Conservation (phyloP, 805 yeast genomes). For the Alloascoidea hylecoeti region DNA sequence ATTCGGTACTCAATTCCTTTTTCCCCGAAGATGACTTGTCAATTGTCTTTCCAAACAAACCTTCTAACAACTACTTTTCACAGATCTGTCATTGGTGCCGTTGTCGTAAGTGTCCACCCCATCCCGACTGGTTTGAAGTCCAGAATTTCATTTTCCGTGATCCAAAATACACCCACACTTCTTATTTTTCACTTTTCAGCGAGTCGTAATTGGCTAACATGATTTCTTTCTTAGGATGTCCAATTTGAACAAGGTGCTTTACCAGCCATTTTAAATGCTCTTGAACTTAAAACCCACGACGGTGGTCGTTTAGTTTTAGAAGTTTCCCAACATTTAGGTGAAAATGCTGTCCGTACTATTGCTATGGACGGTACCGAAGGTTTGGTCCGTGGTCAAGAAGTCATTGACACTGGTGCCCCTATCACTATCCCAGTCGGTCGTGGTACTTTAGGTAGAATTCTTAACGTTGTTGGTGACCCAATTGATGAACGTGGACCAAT, state of each 20-base stretch:
- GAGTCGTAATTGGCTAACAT: neutral
- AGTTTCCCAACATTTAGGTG: slow-evolving; percentile 99
- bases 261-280: slow-evolving; percentile 95
- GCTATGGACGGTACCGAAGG: slow-evolving; percentile 99
- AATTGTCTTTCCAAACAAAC: neutral
- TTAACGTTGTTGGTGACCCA: slow-evolving; percentile 98
- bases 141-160: slow-evolving; percentile 1
- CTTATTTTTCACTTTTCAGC: neutral
- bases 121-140: slow-evolving; percentile 2
- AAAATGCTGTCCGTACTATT: slow-evolving; percentile 99
- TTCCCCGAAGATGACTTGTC: neutral
- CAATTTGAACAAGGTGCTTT: slow-evolving; percentile 95
- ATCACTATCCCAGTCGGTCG: slow-evolving; percentile 98
- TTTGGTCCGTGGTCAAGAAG: slow-evolving; percentile 93
- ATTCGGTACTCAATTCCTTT: slow-evolving; percentile 1
- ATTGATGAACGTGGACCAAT: slow-evolving; percentile 99
- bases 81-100: slow-evolving; percentile 98
- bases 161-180: neutral
- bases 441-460: slow-evolving; percentile 97
- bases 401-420: slow-evolving; percentile 94
- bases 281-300: slow-evolving; percentile 67
- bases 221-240: slow-evolving; percentile 35
- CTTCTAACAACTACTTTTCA: slow-evolving; percentile 7
- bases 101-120: slow-evolving; percentile 39
- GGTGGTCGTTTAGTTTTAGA: slow-evolving; percentile 81